Base-by-base conservation (phyloP, 352 stramenopile species). In the Thraustotheca clavata region DNA sequence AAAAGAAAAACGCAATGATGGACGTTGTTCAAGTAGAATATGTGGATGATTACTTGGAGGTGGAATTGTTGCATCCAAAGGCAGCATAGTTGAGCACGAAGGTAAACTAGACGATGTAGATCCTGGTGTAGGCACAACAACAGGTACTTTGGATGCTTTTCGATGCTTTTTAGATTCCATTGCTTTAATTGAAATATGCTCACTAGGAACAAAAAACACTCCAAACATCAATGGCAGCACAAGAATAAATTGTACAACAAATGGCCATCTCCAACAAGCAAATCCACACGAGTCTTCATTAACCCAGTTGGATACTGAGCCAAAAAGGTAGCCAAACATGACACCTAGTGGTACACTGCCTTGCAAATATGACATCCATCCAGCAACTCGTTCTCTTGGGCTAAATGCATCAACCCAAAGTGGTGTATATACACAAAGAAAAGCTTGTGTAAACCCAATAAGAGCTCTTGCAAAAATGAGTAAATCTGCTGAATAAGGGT, bases 331-430 rank as follows among this genome's bases (percentile, higher is more conserved):
- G 18, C 84, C 84, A 55, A 93, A 74, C 81, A 89, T 93, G 68
- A 93, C 79, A 49, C 84, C 84, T 73, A 93, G 86, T 29, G 84
- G 81, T 20, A 90, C 80, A 24, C 79, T 89, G 35, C 80, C 84
- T 61, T 93, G 84, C 20, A 93, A 63, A 33, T 89, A 93, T 61
- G 79, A 91, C 82, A 93, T 91, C 81, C 84, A 93, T 6, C 78
- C 78, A 0, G 80, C 82, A 1, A 89, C 79, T 47, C 88, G 86
- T 38, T 86, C 82, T 4, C 81, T 60, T 3, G 84, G 82, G 46
- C 80, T 83, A 65, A 91, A 93, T 61, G 89, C 81, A 59, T 93
- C 80, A 52, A 93, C 84, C 84, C 84, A 93, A 3, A 93, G 68
- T 38, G 84, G 84, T 62, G 84, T 89, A 72, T 91, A 93, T 35